Conservation (phyloP, 768 basidiomycete genomes). For the Brasilioporus rufonigricans region DNA sequence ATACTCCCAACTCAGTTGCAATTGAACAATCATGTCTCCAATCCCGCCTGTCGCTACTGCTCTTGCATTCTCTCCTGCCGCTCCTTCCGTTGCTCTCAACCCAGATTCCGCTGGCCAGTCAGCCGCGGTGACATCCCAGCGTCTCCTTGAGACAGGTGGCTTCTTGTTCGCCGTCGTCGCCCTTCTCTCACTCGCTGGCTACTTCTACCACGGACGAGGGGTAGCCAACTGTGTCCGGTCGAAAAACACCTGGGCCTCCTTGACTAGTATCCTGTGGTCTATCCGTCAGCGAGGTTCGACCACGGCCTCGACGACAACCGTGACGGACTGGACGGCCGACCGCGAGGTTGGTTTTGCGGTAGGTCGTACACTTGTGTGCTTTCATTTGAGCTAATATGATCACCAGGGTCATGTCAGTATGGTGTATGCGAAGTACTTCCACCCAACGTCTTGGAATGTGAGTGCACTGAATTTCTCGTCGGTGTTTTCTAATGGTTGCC, state of each 20-base stretch:
- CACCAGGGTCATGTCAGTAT: conserved; percentile 16
- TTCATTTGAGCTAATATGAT: background rate
- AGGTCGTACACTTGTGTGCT: background rate
- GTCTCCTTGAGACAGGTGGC: conserved; percentile 13
- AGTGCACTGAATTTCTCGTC: background rate
- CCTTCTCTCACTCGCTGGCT: conserved; percentile 13
- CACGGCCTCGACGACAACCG: background rate
- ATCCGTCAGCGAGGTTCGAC: conserved; percentile 1
- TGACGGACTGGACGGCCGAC: background rate
- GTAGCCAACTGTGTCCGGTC: background rate
- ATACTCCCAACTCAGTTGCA: background rate
- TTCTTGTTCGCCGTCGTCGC: conserved; percentile 9
- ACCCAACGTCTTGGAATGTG: conserved; percentile 22
- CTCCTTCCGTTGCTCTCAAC: conserved; percentile 2
- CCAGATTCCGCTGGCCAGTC: background rate
- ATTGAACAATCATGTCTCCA: conserved; percentile 17
- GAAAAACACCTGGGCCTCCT: conserved; percentile 6
- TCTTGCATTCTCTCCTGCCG: background rate
- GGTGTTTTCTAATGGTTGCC: background rate
- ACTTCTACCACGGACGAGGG: conserved; percentile 14
- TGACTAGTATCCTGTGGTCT: conserved; percentile 5
- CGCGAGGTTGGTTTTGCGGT: conserved; percentile 16
- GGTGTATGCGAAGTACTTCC: conserved; percentile 23
- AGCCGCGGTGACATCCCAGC: background rate
- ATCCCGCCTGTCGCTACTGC: conserved; percentile 12